Percentiles rank a stretch among this genome's conserved stretches.
Conservation (phyloP, 768 basidiomycete species). For the Russula olivacea region DNA sequence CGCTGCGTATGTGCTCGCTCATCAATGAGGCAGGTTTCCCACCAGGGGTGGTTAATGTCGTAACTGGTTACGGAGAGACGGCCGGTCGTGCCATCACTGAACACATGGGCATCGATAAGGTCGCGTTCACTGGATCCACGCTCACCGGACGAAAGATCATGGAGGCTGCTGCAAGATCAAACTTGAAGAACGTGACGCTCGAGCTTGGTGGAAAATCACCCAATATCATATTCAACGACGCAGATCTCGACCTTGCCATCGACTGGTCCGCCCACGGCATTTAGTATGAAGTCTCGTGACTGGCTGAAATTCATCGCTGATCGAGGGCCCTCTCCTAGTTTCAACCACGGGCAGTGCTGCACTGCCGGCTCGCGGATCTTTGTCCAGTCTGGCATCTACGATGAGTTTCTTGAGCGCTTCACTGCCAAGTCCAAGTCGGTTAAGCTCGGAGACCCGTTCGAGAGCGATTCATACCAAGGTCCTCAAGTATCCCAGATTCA, state of each 20-base stretch:
- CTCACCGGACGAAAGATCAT: slow-evolving; percentile 57
- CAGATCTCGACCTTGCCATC: slow-evolving; percentile 52
- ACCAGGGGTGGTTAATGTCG: slow-evolving; percentile 55
- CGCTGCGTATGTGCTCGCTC: slow-evolving; percentile 41
- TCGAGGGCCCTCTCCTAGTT: slow-evolving; percentile 34
- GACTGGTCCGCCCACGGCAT: slow-evolving; percentile 55
- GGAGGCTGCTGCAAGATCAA: slow-evolving; percentile 52
- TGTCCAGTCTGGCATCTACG: slow-evolving; percentile 75
- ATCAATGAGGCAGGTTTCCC: slow-evolving; percentile 57
- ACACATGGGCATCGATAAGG: slow-evolving; percentile 57
- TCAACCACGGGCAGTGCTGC: slow-evolving; percentile 74
- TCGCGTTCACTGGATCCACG: slow-evolving; percentile 71
- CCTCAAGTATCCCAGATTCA: slow-evolving; percentile 75
- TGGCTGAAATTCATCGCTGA: neutral
- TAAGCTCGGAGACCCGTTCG: slow-evolving; percentile 71
- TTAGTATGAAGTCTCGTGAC: slow-evolving; percentile 37
- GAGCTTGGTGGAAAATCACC: slow-evolving; percentile 72
- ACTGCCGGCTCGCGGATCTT: slow-evolving; percentile 77
- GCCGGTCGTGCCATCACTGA: slow-evolving; percentile 53
- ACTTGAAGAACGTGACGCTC: slow-evolving; percentile 64
- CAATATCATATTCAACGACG: slow-evolving; percentile 56
- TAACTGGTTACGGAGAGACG: slow-evolving; percentile 48
- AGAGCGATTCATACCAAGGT: slow-evolving; percentile 54
- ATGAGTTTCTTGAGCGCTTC: slow-evolving; percentile 61
- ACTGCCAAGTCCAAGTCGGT: slow-evolving; percentile 46